phyloP scores from a whole-genome alignment of 2,329 filamentous ascomycete species.

The Colletotrichum cordylinicola region DNA sequence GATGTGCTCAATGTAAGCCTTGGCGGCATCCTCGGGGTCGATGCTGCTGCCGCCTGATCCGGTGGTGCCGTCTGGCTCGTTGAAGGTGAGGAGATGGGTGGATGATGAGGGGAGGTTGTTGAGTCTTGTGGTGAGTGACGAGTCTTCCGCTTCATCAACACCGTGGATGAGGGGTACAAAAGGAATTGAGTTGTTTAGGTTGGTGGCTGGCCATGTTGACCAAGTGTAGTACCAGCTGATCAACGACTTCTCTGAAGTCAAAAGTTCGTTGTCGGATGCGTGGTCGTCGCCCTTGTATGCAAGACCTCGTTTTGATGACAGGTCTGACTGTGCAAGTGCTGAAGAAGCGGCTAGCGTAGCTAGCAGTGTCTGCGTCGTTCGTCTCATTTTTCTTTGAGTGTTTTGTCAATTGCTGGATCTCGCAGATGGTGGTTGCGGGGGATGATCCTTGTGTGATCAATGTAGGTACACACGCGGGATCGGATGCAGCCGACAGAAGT shows the following conservation, averaged over 20 bases:
- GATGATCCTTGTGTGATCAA: constrained; percentile 13
- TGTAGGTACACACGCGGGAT: neutral
- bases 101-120: constrained; percentile 35
- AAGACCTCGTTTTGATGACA: constrained; percentile 13
- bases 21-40: constrained; percentile 41
- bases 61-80: constrained; percentile 46
- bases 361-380: neutral
- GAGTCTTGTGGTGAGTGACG: constrained; percentile 30
- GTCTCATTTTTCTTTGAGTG: neutral
- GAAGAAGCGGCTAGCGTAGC: neutral
- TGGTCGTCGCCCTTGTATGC: constrained; percentile 20
- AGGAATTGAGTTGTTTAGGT: constrained; percentile 29
- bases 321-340: neutral
- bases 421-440: neutral
- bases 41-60: constrained; percentile 44
- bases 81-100: constrained; percentile 44
- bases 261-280: constrained; percentile 35
- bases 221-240: constrained; percentile 50
- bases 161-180: constrained; percentile 46
- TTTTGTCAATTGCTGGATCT: neutral
- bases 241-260: constrained; percentile 40
- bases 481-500: constrained; percentile 1
- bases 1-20: constrained; percentile 41
- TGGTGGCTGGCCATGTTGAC: constrained; percentile 35
- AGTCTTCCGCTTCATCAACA: constrained; percentile 35